Evolutionary conservation across 805 yeast species (phyloP).

Genomic region (Schwanniomyces occidentalis): DNA sequence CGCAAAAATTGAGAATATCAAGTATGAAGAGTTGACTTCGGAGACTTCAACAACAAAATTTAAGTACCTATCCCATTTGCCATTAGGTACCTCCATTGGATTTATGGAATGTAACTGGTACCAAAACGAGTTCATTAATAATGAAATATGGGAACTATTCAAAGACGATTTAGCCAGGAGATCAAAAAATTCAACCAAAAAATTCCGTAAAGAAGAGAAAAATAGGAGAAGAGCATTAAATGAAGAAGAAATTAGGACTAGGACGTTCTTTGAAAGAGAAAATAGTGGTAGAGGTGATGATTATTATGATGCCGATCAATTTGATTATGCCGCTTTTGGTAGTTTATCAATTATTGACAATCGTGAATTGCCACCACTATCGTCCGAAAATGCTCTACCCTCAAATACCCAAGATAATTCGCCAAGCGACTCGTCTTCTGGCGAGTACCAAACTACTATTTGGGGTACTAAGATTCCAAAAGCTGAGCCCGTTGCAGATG

Average conservation of each 20-base stretch:
- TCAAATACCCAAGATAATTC: constrained; percentile 3
- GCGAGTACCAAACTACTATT: constrained; percentile 51
- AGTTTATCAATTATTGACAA: constrained; percentile 39
- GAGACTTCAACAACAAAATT: constrained; percentile 57
- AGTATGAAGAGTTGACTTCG: constrained; percentile 61
- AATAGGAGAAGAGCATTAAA: constrained; percentile 55
- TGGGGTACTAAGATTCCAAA: constrained; percentile 73
- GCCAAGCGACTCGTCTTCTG: constrained; percentile 12
- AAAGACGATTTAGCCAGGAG: constrained; percentile 59
- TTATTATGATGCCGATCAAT: constrained; percentile 14
- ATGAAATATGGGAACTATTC: constrained; percentile 46
- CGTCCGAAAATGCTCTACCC: constrained; percentile 3
- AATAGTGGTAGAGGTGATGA: constrained; percentile 39
- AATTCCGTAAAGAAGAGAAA: constrained; percentile 60
- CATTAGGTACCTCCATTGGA: constrained; percentile 81
- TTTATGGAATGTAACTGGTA: constrained; percentile 86
- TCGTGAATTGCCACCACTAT: constrained; percentile 36
- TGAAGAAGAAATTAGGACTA: constrained; percentile 56
- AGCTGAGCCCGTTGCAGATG: constrained; percentile 25
- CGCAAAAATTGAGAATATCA: constrained; percentile 68
- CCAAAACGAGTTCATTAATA: constrained; percentile 28
- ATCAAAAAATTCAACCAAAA: constrained; percentile 47
- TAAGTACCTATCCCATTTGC: constrained; percentile 79
- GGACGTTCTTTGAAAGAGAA: constrained; percentile 61
- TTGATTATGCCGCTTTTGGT: constrained; percentile 24